A percentile compares a stretch with the other conserved stretches of the same genome.
Evolutionary conservation across 2,329 filamentous ascomycete species (phyloP).

Genomic region (Paecilomyces sp.): DNA sequence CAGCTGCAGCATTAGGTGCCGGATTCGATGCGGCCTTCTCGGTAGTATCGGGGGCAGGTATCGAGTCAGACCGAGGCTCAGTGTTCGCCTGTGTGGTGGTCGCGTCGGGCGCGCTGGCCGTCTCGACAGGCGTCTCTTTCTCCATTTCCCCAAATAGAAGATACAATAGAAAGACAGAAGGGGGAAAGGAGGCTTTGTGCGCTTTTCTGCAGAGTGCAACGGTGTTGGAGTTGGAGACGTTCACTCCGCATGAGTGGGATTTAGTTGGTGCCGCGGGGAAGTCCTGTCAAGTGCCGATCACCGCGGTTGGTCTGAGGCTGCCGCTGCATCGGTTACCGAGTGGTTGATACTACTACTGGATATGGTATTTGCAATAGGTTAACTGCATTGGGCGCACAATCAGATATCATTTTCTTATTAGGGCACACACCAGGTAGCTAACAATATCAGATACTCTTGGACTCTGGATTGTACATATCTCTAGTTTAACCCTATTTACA

Average conservation of each 20-base stretch:
- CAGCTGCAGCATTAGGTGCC: slow-evolving; percentile 1
- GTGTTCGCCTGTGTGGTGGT: not conserved
- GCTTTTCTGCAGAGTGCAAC: not conserved
- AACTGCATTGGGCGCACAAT: too few relatives aligned
- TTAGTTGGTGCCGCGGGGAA: not conserved
- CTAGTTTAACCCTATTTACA: too few relatives aligned
- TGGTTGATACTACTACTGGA: too few relatives aligned
- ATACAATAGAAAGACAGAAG: not conserved
- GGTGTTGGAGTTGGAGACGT: not conserved
- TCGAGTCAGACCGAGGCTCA: not conserved
- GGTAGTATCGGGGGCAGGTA: not conserved
- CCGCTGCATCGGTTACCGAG: not conserved
- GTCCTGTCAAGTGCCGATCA: not conserved
- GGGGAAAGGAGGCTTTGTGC: not conserved
- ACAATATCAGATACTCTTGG: too few relatives aligned
- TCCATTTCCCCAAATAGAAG: not conserved
- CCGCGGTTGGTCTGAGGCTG: not conserved
- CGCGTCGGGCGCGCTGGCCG: not conserved
- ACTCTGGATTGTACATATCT: too few relatives aligned
- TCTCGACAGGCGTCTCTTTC: not conserved
- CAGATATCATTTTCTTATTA: too few relatives aligned
- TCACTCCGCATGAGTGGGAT: not conserved
- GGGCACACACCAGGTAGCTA: too few relatives aligned
- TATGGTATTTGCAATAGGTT: too few relatives aligned
- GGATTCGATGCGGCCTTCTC: not conserved